Evolutionary conservation across 345 rosid genomes (phyloP).

Genomic region (Pugionium dolabratum): DNA sequence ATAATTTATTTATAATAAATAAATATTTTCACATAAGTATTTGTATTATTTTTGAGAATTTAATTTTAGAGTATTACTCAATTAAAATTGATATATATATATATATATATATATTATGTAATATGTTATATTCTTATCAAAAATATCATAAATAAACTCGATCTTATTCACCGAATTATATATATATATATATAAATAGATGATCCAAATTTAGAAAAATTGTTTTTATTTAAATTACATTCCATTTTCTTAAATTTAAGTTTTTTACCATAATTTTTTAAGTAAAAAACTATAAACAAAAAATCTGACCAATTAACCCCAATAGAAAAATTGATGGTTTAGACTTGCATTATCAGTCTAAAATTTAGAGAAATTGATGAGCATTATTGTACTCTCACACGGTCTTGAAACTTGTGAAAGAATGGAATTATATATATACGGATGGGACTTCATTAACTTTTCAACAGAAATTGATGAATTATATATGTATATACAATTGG

Average conservation of each 20-base stretch:
- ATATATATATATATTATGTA: too few relatives aligned
- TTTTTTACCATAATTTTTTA: too few relatives aligned
- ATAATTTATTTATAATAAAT: too few relatives aligned
- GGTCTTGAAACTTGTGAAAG: conserved; percentile 35
- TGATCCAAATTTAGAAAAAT: not conserved
- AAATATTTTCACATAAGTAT: too few relatives aligned
- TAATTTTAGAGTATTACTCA: too few relatives aligned
- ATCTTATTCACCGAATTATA: not conserved
- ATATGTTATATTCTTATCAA: too few relatives aligned
- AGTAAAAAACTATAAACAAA: too few relatives aligned
- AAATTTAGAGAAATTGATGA: conserved; percentile 13
- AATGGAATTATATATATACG: conserved; percentile 13
- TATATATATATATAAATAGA: not conserved
- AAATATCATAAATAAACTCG: too few relatives aligned
- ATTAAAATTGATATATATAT: too few relatives aligned
- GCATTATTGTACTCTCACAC: conserved; percentile 9
- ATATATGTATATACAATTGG: not conserved
- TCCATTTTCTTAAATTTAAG: too few relatives aligned
- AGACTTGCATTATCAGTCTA: conserved; percentile 17
- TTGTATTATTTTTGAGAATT: too few relatives aligned
- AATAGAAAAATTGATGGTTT: conserved; percentile 22
- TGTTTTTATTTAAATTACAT: too few relatives aligned
- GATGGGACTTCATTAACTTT: conserved; percentile 20
- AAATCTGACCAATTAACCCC: not conserved
- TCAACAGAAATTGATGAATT: conserved; percentile 11